Evolutionary conservation across 208 protist genomes (phyloP).

Genomic region (Wallacemonas sp.): DNA sequence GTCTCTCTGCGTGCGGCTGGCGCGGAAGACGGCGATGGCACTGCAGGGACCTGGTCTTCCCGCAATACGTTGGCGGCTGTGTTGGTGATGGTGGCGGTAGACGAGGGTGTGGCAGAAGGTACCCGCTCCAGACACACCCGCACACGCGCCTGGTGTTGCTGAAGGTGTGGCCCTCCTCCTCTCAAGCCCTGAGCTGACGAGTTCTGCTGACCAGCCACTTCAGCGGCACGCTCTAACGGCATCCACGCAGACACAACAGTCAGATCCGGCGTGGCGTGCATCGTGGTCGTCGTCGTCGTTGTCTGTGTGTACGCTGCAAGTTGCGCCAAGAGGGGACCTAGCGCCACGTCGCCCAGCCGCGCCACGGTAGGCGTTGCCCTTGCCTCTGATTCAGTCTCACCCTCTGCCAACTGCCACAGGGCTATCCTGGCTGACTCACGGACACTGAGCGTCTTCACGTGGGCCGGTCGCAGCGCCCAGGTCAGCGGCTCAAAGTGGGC

Average conservation of each 20-base stretch:
- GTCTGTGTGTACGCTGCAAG: slow-evolving; percentile 5
- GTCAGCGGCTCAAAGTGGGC: background rate
- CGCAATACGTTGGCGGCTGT: background rate
- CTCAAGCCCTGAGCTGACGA: too few species aligned
- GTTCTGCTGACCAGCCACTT: background rate
- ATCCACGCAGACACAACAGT: slow-evolving; percentile 5
- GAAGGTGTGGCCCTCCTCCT: too few species aligned
- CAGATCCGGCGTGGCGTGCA: background rate
- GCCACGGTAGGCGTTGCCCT: background rate
- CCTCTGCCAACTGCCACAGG: background rate
- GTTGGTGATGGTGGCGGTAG: background rate
- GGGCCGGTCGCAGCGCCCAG: background rate
- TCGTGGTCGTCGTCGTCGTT: background rate
- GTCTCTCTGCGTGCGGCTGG: background rate
- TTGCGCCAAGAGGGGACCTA: background rate
- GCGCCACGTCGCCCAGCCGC: background rate
- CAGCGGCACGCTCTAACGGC: background rate
- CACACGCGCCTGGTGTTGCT: background rate
- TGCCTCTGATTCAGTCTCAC: background rate
- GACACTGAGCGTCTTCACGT: background rate
- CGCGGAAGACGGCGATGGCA: background rate
- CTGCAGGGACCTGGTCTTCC: too few species aligned
- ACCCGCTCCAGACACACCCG: background rate
- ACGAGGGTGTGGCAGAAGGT: background rate
- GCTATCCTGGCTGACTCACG: background rate